These are phyloP conservation scores for Lichtheimia ramosa DNA, from an alignment of 371 early-diverging fungal genomes.

Conservation along the genomic window DNA sequence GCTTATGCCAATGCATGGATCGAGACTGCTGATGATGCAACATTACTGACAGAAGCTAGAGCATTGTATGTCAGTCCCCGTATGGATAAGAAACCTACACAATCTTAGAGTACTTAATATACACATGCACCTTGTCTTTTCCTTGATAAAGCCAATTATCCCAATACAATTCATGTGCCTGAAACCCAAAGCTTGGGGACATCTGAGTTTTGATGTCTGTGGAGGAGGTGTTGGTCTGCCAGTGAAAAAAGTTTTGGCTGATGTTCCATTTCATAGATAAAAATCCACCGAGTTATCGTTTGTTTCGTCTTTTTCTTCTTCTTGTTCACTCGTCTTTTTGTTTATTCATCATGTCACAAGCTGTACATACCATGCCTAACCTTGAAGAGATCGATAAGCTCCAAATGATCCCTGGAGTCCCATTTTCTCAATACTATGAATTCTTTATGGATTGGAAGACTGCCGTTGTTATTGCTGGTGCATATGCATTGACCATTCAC, in stretches of 20 bases:
- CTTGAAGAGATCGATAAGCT: conserved; percentile 30
- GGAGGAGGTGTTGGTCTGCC: background rate
- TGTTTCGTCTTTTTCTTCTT: conserved; percentile 12
- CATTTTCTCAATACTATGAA: conserved; percentile 65
- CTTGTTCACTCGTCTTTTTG: background rate
- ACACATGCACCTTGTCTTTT: background rate
- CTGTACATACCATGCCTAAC: background rate
- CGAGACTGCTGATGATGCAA: conserved; percentile 50
- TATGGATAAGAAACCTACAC: conserved; percentile 8
- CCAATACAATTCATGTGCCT: conserved; percentile 6
- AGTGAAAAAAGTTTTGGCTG: background rate
- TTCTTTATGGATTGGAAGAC: conserved; percentile 77
- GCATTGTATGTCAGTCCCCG: conserved; percentile 69
- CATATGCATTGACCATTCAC: conserved; percentile 34
- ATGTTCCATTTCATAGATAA: conserved; percentile 6
- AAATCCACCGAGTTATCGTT: conserved; percentile 11
- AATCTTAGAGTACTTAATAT: background rate
- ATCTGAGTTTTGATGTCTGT: conserved; percentile 17
- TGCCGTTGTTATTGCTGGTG: conserved; percentile 60
- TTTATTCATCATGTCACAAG: background rate
- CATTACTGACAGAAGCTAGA: conserved; percentile 61
- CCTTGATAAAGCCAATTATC: background rate
- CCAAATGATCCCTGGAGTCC: conserved; percentile 49
- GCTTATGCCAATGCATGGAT: conserved; percentile 66
- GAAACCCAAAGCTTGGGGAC: conserved; percentile 24